Conservation (phyloP, 108 stramenopile species). For the Schizochytrium sp. region DNA sequence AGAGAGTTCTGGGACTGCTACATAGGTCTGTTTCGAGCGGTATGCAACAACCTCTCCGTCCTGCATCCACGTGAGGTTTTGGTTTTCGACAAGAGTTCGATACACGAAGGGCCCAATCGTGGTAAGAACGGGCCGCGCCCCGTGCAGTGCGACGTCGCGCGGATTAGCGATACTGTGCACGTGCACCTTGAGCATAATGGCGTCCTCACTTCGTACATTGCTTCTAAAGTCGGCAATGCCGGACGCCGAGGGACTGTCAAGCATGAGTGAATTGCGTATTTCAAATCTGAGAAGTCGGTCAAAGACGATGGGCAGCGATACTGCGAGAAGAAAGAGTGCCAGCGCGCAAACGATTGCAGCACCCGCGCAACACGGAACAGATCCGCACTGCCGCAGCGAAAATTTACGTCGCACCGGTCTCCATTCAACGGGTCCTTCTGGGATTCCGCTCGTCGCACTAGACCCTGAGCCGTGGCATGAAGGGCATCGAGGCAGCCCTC, state of each 20-base stretch:
- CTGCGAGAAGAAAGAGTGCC: neutral
- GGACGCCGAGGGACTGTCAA: neutral
- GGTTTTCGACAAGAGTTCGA: neutral
- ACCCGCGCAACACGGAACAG: neutral
- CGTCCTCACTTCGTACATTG: neutral
- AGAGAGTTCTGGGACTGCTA: neutral
- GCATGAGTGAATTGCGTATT: neutral
- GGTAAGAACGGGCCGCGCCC: neutral
- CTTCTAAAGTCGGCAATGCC: neutral
- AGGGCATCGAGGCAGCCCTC: neutral
- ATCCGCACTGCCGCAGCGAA: neutral
- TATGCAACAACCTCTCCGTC: neutral
- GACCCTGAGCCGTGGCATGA: neutral
- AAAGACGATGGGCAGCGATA: neutral
- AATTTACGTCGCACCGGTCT: neutral
- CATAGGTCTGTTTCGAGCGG: neutral
- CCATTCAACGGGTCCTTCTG: neutral
- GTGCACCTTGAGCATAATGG: neutral
- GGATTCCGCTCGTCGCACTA: neutral
- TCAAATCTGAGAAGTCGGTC: neutral
- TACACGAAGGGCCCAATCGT: neutral
- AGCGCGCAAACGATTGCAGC: neutral
- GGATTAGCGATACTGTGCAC: neutral
- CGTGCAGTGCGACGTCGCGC: neutral
- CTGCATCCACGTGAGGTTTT: neutral